A percentile compares a stretch with the other conserved stretches of the same genome.
Conservation (phyloP, 768 basidiomycete genomes). For the Termitomyces sp. region DNA sequence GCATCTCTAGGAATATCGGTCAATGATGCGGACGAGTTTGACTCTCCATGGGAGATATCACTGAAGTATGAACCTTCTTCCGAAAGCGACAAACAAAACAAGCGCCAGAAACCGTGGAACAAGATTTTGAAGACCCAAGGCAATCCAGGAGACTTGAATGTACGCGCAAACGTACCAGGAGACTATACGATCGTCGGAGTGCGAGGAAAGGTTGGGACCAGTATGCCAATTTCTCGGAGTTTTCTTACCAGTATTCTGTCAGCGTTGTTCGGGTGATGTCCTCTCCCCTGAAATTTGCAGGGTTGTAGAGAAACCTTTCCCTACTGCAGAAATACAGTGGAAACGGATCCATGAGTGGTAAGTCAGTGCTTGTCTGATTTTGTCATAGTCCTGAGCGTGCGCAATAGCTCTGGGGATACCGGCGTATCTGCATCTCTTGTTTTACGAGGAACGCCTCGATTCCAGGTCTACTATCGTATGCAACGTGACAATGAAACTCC, state of each 20-base stretch:
- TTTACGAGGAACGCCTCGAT: conserved; percentile 86
- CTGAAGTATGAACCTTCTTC: conserved; percentile 58
- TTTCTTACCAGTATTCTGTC: conserved; percentile 10
- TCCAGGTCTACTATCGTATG: conserved; percentile 75
- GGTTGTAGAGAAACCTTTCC: conserved; percentile 72
- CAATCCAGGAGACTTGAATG: conserved; percentile 36
- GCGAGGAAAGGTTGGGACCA: conserved; percentile 54
- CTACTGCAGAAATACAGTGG: conserved; percentile 85
- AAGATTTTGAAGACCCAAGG: conserved; percentile 53
- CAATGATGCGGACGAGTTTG: conserved; percentile 53
- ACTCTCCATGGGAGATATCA: conserved; percentile 65
- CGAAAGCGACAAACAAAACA: conserved; percentile 30
- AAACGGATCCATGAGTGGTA: conserved; percentile 90
- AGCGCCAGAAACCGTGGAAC: conserved; percentile 56
- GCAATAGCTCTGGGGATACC: conserved; percentile 77
- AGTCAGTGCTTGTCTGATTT: conserved; percentile 10
- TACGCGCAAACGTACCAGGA: conserved; percentile 63
- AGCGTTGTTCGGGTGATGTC: conserved; percentile 81
- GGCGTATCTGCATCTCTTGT: conserved; percentile 87
- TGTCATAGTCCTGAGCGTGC: background rate
- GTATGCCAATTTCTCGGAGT: background rate
- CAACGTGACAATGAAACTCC: conserved; percentile 68
- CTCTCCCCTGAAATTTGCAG: conserved; percentile 78
- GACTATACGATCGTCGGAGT: conserved; percentile 72
- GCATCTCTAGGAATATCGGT: conserved; percentile 52